Base-by-base conservation (phyloP, 345 rosid species). In the Bruguiera gymnorhiza region DNA sequence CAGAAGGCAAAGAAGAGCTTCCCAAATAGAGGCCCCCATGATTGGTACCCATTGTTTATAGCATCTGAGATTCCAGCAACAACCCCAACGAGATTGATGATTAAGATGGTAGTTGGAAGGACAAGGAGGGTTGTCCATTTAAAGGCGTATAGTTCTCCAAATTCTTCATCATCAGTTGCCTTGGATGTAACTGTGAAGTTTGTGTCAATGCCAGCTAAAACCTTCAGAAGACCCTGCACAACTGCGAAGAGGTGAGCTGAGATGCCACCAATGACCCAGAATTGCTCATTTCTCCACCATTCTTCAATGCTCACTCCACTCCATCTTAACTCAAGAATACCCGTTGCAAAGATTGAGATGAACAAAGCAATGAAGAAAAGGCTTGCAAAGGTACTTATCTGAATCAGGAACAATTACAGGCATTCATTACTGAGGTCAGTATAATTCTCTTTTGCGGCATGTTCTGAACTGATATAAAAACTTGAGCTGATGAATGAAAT, bases 231-330 rank as follows among this genome's bases (percentile, higher is more conserved):
- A 72, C 97, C 97, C 82, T 88, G 97, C 59, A 92, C 85, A 50
- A 92, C 97, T 0, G 97, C 97, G 27, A 95, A 88, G 39, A 95
- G 91, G 79, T 95, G 98, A 48, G 98, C 99, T 20, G 97, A 95
- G 67, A 95, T 83, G 51, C 97, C 97, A 46, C 97, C 97, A 39
- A 92, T 95, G 71, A 95, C 97, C 92, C 97, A 92, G 75, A 92
- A 95, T 74, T 92, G 98, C 81, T 91, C 93, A 26, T 94, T 94
- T 76, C 98, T 89, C 97, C 98, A 94, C 97, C 97, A 94, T 80
- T 95, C 97, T 73, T 92, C 96, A 4, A 95, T 92, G 88, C 97
- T 89, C 68, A 95, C 97, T 69, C 99, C 99, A 30, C 99, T 95
- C 97, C 97, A 92, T 69, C 96, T 84, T 65, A 92, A 64, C 83